These are phyloP conservation scores for Glomus cerebriforme DNA, from an alignment of 192 early-diverging fungal species.

Conservation along the genomic window DNA sequence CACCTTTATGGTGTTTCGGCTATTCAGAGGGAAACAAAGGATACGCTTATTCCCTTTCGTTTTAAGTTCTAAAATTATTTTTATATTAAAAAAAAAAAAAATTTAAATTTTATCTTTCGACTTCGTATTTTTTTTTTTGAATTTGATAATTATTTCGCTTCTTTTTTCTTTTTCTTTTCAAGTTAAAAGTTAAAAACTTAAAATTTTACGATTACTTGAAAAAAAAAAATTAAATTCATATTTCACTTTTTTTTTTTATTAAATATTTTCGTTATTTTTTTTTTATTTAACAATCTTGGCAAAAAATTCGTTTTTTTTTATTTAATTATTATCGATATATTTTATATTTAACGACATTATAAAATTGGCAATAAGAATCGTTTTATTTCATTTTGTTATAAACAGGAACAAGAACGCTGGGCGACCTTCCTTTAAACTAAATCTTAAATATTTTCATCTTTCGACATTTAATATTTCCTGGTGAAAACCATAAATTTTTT, in stretches of 20 bases:
- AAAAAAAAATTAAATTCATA: not conserved
- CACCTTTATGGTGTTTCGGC: constrained; percentile 7
- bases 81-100: not conserved
- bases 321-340: not conserved
- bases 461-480: not conserved
- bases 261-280: not conserved
- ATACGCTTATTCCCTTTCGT: not conserved
- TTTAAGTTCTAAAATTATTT: not conserved
- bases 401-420: constrained; percentile 16
- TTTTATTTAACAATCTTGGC: not conserved
- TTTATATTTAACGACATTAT: not conserved
- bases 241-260: not conserved
- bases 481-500: constrained; percentile 11
- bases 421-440: constrained; percentile 6
- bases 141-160: too few species aligned
- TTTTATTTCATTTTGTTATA: not conserved
- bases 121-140: too few species aligned
- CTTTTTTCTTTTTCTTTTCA: too few species aligned
- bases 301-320: constrained; percentile 1
- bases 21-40: constrained; percentile 11
- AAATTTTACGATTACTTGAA: not conserved
- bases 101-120: not conserved
- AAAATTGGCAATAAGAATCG: constrained; percentile 10
- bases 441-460: not conserved
- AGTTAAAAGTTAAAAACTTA: too few species aligned